These are phyloP conservation scores for Cyclaneusma minus DNA, from an alignment of 2,329 filamentous ascomycete genomes.

Conservation along the genomic window DNA sequence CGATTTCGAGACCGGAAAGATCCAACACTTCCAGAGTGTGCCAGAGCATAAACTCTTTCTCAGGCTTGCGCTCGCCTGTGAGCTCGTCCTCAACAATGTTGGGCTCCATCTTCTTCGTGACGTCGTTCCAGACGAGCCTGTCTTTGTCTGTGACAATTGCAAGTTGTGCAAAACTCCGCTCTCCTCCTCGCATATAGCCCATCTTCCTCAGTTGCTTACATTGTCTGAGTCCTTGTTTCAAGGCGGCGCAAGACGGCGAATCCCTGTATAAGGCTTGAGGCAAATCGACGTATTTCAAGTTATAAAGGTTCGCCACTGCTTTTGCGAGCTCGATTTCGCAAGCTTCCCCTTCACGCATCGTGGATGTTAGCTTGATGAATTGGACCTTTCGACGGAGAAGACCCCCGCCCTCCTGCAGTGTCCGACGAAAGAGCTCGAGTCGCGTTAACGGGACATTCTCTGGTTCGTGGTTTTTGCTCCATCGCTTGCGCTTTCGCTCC, in stretches of 20 bases:
- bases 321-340: conserved; percentile 73
- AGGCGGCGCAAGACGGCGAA: conserved; percentile 55
- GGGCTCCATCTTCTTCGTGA: conserved; percentile 24
- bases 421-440: conserved; percentile 64
- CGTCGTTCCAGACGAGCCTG: too few species aligned
- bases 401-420: conserved; percentile 58
- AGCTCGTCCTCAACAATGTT: too few species aligned
- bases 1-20: conserved; percentile 50
- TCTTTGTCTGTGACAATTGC: conserved; percentile 42
- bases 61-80: too few species aligned
- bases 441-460: conserved; percentile 66
- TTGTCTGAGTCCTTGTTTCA: conserved; percentile 68
- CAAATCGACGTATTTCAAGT: conserved; percentile 78
- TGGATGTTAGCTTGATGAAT: conserved; percentile 82
- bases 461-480: conserved; percentile 64
- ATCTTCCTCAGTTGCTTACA: conserved; percentile 81
- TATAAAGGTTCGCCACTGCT: conserved; percentile 70
- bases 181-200: conserved; percentile 66
- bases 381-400: conserved; percentile 54
- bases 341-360: conserved; percentile 68
- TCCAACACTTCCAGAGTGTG: conserved; percentile 58
- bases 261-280: conserved; percentile 78
- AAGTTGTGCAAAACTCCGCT: conserved; percentile 60
- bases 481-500: conserved; percentile 57
- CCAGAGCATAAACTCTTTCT: too few species aligned